Conservation (phyloP, 2,329 filamentous ascomycete species). For the Fusarium sp. region DNA sequence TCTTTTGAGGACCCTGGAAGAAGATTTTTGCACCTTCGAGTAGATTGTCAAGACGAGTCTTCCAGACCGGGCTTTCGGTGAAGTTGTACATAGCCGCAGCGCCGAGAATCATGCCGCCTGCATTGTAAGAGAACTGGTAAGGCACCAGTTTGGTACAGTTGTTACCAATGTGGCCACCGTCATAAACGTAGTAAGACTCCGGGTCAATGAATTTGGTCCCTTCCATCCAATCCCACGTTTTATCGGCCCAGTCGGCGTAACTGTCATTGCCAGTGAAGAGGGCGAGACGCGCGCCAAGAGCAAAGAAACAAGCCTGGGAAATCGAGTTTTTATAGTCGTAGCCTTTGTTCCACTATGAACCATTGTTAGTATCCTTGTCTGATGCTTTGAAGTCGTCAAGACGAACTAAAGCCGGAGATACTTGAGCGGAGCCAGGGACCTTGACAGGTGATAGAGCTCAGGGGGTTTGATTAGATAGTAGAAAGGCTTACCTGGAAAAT, state of each 20-base stretch:
- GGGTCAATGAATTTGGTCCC: slow-evolving; percentile 68
- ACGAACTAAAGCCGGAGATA: neutral
- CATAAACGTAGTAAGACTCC: slow-evolving; percentile 70
- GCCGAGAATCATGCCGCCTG: slow-evolving; percentile 74
- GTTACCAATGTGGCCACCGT: slow-evolving; percentile 68
- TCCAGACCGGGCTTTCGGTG: slow-evolving; percentile 66
- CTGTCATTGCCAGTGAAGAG: slow-evolving; percentile 82
- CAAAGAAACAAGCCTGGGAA: slow-evolving; percentile 73
- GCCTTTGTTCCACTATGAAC: slow-evolving; percentile 75
- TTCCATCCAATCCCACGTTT: slow-evolving; percentile 77
- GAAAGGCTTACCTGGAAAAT: slow-evolving; percentile 69
- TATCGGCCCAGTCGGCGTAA: slow-evolving; percentile 83
- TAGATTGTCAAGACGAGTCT: slow-evolving; percentile 68
- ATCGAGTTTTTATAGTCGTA: slow-evolving; percentile 82
- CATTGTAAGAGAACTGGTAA: slow-evolving; percentile 79
- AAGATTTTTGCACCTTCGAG: slow-evolving; percentile 67
- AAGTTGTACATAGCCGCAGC: slow-evolving; percentile 79
- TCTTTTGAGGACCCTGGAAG: slow-evolving; percentile 64
- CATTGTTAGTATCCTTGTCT: slow-evolving; percentile 17
- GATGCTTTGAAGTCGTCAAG: neutral
- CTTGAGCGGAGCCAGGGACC: neutral
- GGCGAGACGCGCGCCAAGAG: slow-evolving; percentile 75
- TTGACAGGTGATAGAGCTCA: slow-evolving; percentile 2
- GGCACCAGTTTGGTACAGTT: slow-evolving; percentile 71
- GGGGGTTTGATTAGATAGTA: neutral